phyloP scores from a whole-genome alignment of 164 flowering plant species.

The Piper betle region DNA sequence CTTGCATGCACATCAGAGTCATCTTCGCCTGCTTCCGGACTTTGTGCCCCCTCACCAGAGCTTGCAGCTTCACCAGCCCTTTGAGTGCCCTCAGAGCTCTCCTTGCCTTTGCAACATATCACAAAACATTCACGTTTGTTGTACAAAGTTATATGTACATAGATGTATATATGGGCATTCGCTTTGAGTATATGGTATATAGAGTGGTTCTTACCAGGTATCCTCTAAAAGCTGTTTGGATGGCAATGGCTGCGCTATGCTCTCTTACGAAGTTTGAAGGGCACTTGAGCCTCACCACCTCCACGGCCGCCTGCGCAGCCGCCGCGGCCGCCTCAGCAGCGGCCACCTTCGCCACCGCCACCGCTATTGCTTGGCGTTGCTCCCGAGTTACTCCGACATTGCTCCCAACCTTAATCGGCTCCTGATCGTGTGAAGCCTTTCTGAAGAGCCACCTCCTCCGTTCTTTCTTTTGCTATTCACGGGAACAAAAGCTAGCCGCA shows the following conservation, averaged over 20 bases:
- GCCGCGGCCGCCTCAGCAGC: slow-evolving; percentile 63
- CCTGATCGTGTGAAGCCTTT: slow-evolving; percentile 24
- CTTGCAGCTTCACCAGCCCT: slow-evolving; percentile 85
- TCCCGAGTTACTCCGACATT: slow-evolving; percentile 14
- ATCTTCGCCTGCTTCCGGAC: slow-evolving; percentile 66
- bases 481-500: no score
- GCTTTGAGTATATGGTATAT: no score
- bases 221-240: slow-evolving; percentile 83
- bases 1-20: slow-evolving; percentile 74
- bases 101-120: slow-evolving; percentile 41
- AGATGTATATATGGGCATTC: no score
- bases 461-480: slow-evolving; percentile 40
- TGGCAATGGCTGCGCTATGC: slow-evolving; percentile 40
- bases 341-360: slow-evolving; percentile 49
- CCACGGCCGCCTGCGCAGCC: slow-evolving; percentile 56
- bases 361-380: slow-evolving; percentile 40
- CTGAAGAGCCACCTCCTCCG: slow-evolving; percentile 59
- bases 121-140: neutral
- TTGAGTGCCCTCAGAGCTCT: slow-evolving; percentile 71
- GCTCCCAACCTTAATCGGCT: slow-evolving; percentile 17
- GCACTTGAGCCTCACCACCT: slow-evolving; percentile 36
- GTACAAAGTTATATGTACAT: neutral
- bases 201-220: slow-evolving; percentile 35
- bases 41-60: slow-evolving; percentile 77
- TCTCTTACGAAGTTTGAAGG: slow-evolving; percentile 25